A percentile compares a stretch with the other conserved stretches of the same genome.
Evolutionary conservation across 2,329 filamentous ascomycete genomes (phyloP).

Genomic region (Orbilia brochopaga): DNA sequence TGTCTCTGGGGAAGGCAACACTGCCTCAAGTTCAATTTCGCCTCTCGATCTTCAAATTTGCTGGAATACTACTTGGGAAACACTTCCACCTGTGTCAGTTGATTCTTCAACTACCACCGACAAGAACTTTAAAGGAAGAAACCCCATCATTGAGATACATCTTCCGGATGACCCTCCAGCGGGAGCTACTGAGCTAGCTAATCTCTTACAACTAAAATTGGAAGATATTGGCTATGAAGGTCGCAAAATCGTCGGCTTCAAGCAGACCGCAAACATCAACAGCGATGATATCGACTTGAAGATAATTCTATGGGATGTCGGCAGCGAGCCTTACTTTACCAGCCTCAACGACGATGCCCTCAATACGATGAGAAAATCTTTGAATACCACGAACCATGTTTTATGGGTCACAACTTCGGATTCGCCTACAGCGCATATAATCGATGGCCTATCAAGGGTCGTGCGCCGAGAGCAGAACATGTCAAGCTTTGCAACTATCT

Average conservation of each 20-base stretch:
- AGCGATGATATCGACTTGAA: constrained; percentile 1
- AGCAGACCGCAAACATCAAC: neutral
- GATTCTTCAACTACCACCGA: neutral
- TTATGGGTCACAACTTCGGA: too few species aligned
- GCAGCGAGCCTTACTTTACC: constrained; percentile 7
- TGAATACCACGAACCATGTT: constrained; percentile 11
- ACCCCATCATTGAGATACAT: neutral
- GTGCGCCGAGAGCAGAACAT: constrained; percentile 31
- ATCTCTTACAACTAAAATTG: neutral
- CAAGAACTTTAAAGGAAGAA: neutral
- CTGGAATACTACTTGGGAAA: constrained; percentile 25
- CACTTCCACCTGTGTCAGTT: neutral
- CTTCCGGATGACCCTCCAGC: neutral
- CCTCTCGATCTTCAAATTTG: constrained; percentile 19
- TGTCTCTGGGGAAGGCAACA: constrained; percentile 11
- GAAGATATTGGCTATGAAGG: neutral
- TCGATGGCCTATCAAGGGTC: constrained; percentile 29
- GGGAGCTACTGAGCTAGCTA: neutral
- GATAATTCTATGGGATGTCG: constrained; percentile 29
- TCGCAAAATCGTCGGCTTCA: constrained; percentile 3
- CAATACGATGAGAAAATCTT: neutral
- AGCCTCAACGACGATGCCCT: constrained; percentile 3
- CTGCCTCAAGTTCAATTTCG: neutral
- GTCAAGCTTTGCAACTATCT: constrained; percentile 30
- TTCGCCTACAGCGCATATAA: constrained; percentile 5